Percentiles rank a stretch among this genome's conserved stretches.
Evolutionary conservation across 257 asterid genomes (phyloP).

Genomic region (Capsicum pubescens): DNA sequence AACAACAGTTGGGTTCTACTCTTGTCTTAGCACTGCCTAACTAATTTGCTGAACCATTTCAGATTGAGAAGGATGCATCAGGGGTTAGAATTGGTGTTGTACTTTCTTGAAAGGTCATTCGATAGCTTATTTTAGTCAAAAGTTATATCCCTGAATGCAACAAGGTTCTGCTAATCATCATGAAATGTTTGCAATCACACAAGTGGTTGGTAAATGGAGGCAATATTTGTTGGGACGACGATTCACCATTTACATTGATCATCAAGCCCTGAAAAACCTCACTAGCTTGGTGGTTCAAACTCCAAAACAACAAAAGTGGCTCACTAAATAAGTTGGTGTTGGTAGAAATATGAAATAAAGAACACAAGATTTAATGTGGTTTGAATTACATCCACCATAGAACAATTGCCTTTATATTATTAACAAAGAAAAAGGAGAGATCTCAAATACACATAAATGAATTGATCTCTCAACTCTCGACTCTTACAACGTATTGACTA

Average conservation of each 20-base stretch:
- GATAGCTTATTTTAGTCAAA: constrained; percentile 23
- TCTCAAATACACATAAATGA: no score
- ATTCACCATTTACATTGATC: constrained; percentile 1
- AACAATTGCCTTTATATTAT: no score
- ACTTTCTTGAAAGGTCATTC: constrained; percentile 4
- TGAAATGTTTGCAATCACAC: constrained; percentile 19
- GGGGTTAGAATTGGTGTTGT: constrained; percentile 19
- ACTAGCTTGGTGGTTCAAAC: no score
- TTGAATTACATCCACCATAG: no score
- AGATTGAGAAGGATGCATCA: neutral
- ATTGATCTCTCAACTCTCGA: no score
- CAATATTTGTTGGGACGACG: constrained; percentile 11
- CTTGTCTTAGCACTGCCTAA: neutral
- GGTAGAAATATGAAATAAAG: no score
- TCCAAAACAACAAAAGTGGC: no score
- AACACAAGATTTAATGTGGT: no score
- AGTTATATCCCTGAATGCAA: neutral
- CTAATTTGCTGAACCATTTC: neutral
- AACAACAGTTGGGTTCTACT: neutral
- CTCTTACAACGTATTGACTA: no score
- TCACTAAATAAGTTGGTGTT: no score
- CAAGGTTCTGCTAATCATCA: neutral
- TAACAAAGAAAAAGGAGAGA: no score
- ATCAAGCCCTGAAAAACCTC: neutral
- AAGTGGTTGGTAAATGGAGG: constrained; percentile 4